phyloP scores from a whole-genome alignment of 768 basidiomycete genomes.

The Collybia mongolica region DNA sequence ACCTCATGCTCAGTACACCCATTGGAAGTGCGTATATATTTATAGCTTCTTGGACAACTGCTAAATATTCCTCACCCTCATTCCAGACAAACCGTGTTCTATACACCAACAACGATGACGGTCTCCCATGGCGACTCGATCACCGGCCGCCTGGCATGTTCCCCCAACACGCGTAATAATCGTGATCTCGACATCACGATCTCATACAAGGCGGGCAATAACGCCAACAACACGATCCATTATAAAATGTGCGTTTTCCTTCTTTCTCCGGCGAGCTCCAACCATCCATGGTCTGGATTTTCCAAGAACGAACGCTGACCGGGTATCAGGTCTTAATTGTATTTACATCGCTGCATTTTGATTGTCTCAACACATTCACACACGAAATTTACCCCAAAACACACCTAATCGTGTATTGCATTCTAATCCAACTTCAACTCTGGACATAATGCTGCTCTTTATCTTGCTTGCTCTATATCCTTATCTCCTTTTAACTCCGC shows the following conservation, averaged over 20 bases:
- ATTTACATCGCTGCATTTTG: conserved; percentile 12
- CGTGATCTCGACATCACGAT: conserved; percentile 93
- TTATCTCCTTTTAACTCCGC: no score
- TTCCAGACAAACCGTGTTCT: conserved; percentile 93
- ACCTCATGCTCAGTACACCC: conserved; percentile 94
- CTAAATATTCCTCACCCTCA: not conserved
- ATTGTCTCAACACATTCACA: not conserved
- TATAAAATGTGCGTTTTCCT: conserved; percentile 83
- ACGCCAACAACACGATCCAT: conserved; percentile 42
- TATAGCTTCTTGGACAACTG: not conserved
- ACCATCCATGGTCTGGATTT: conserved; percentile 11
- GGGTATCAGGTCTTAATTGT: conserved; percentile 72
- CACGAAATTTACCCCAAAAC: not conserved
- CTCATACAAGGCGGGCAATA: conserved; percentile 54
- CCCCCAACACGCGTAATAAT: conserved; percentile 90
- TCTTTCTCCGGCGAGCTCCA: conserved; percentile 17
- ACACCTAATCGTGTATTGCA: no score
- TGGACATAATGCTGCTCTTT: no score
- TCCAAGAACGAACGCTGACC: conserved; percentile 53
- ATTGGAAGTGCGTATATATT: conserved; percentile 79
- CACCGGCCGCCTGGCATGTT: conserved; percentile 69
- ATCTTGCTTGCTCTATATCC: no score
- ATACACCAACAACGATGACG: conserved; percentile 79
- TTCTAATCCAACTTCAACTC: no score
- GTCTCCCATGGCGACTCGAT: conserved; percentile 72